Base-by-base conservation (phyloP, 257 asterid species). In the Ilex aquifolium region DNA sequence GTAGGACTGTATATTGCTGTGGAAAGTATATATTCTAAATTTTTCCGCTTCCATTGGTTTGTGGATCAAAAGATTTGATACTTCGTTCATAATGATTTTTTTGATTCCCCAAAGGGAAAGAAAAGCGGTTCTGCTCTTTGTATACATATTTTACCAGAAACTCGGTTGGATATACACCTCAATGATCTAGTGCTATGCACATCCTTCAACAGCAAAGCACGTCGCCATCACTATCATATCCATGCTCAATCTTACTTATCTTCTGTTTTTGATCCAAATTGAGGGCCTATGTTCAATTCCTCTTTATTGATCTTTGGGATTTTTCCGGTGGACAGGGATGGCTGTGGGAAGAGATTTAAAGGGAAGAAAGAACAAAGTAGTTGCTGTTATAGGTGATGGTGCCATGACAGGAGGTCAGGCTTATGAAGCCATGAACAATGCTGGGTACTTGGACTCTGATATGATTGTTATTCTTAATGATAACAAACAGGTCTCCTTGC, bases 391-490 rank as follows among this genome's bases (percentile, higher is more conserved):
- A 48, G 98, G 98, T 8, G 98, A 91, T 21, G 98, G 98, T 61
- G 94, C 98, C 11, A 91, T 91, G 98, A 91, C 98, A 29, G 98
- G 95, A 3, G 98, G 98, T 11, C 96, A 91, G 69, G 98, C 96
- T 1, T 91, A 91, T 66, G 98, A 91, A 76, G 98, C 98, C 31
- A 88, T 91, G 98, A 88, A 91, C 72, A 91, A 91, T 40, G 98
- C 96, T 10, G 98, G 98, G 32, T 91, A 88, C 81, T 77, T 91
- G 7, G 98, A 91, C 67, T 88, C 98, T 0, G 98, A 91, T 72
- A 91, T 91, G 98, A 91, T 91, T 61, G 98, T 91, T 57, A 86
- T 91, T 54, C 93, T 91, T 53, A 91, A 91, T 13, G 98, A 91
- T 82, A 88, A 91, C 84, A 88, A 89, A 68, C 98, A 91, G 85